Conservation (phyloP, 2,329 filamentous ascomycete genomes). For the Verticillium nubilum region DNA sequence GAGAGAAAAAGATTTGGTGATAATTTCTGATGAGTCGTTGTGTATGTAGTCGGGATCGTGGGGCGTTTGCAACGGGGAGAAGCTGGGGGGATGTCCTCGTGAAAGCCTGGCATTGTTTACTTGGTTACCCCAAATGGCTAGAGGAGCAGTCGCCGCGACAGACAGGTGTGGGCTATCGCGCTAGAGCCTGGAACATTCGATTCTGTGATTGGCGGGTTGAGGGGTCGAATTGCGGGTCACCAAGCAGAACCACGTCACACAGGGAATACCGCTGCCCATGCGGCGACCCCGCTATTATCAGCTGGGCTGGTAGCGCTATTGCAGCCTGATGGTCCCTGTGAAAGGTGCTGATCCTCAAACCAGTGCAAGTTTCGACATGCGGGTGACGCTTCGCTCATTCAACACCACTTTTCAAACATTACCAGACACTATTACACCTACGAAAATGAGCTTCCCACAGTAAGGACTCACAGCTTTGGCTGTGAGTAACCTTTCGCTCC, state of each 20-base stretch:
- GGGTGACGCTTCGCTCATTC: neutral
- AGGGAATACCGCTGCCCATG: neutral
- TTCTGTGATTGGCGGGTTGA: neutral
- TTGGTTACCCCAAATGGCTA: slow-evolving; percentile 16
- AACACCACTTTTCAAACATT: neutral
- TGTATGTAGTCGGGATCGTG: neutral
- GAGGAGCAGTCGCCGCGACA: slow-evolving; percentile 4
- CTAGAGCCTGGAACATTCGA: neutral
- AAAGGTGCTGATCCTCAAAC: neutral
- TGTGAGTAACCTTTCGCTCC: slow-evolving; percentile 33
- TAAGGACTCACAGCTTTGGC: slow-evolving; percentile 48
- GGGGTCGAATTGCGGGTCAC: neutral
- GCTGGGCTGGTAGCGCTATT: neutral
- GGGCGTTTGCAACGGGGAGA: neutral
- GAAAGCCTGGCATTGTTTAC: slow-evolving; percentile 15
- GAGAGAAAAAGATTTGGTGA: neutral
- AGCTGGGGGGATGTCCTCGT: neutral
- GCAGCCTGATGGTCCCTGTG: neutral
- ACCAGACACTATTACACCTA: neutral
- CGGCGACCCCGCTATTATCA: neutral
- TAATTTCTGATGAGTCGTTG: slow-evolving; percentile 4
- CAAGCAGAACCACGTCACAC: neutral
- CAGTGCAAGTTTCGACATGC: neutral
- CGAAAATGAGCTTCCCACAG: slow-evolving; percentile 38
- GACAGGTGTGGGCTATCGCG: neutral